phyloP scores from a whole-genome alignment of 305 asterid genomes.

The Solanum hybrid region DNA sequence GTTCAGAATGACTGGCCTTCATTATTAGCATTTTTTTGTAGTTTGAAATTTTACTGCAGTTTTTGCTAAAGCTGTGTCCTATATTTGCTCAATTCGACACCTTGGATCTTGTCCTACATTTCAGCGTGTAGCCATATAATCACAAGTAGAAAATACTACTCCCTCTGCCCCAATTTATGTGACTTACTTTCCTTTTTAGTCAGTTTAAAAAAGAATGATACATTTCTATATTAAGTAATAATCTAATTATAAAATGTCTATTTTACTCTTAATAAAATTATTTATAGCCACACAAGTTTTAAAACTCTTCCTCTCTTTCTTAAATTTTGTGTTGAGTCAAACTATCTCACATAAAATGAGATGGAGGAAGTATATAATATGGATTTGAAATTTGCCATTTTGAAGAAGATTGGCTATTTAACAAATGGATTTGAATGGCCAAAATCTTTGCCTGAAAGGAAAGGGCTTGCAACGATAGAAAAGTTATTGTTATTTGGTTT shows the following conservation, averaged over 20 bases:
- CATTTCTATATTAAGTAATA: too few relatives aligned
- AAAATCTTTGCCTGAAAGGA: background rate
- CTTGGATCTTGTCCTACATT: background rate
- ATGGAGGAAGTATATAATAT: too few relatives aligned
- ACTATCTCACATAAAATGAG: too few relatives aligned
- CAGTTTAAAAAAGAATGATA: too few relatives aligned
- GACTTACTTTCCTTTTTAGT: too few relatives aligned
- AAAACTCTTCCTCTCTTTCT: too few relatives aligned
- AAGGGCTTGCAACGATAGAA: background rate
- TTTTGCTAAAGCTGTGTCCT: background rate
- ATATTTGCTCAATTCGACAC: background rate
- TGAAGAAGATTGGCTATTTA: background rate
- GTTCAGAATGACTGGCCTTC: background rate
- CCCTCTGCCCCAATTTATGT: too few relatives aligned
- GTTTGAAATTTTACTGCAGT: background rate
- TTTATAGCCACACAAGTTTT: too few relatives aligned
- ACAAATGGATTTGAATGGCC: background rate
- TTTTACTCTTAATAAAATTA: too few relatives aligned
- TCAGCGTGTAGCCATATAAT: background rate
- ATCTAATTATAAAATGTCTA: too few relatives aligned
- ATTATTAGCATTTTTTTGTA: background rate
- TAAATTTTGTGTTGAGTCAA: rapidly evolving
- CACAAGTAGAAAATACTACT: background rate
- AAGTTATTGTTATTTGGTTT: background rate
- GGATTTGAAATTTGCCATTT: background rate